Evolutionary conservation across 768 basidiomycete species (phyloP).

Genomic region (Pleurotus eryngii): DNA sequence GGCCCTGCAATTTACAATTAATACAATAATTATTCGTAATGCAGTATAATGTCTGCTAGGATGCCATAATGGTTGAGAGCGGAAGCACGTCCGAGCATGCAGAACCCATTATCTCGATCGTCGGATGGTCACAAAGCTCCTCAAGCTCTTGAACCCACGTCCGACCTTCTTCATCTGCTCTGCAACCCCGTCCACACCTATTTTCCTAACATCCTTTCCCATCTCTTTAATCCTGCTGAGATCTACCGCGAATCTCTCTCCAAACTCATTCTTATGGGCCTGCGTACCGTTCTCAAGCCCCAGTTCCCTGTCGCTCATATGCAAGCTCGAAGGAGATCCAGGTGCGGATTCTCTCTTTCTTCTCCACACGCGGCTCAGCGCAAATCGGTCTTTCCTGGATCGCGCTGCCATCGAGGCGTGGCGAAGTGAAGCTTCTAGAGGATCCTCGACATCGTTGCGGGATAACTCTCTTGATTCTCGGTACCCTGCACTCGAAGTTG

Average conservation of each 20-base stretch:
- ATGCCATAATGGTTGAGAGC: neutral
- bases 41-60: neutral
- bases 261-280: neutral
- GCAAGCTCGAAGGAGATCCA: neutral
- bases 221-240: conserved; percentile 1
- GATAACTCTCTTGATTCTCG: neutral
- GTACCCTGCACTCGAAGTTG: conserved; percentile 2
- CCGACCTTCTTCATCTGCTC: conserved; percentile 7
- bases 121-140: neutral
- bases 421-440: neutral
- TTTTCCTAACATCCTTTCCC: neutral
- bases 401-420: neutral
- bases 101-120: neutral
- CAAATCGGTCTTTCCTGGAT: neutral
- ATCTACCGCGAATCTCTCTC: neutral
- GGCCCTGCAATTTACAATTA: neutral
- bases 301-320: neutral
- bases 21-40: neutral
- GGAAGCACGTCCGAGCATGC: neutral
- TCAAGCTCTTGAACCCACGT: conserved; percentile 1
- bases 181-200: conserved; percentile 2
- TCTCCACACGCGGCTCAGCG: conserved; percentile 1
- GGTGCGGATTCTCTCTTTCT: neutral
- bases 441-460: neutral
- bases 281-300: neutral